A percentile compares a stretch with the other conserved stretches of the same genome.
Evolutionary conservation across 345 rosid genomes (phyloP).

Genomic region (Salix exigua): DNA sequence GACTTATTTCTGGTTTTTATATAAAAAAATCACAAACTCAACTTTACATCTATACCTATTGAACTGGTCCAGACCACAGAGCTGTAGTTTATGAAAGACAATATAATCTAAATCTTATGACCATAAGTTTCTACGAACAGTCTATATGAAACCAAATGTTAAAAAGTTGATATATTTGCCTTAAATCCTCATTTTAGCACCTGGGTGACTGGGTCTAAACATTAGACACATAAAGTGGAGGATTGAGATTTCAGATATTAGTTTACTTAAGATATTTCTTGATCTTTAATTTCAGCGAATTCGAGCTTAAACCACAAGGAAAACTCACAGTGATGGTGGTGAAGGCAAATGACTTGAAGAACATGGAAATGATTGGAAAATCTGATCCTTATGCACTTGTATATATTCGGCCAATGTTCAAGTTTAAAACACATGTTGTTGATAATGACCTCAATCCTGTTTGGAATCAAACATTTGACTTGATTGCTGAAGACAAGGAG

Average conservation of each 20-base stretch:
- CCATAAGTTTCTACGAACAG: neutral
- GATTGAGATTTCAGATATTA: neutral
- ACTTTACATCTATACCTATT: neutral
- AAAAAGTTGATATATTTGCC: neutral
- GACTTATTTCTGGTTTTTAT: neutral
- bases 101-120: neutral
- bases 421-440: constrained; percentile 72
- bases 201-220: neutral
- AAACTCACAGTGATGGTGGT: constrained; percentile 59
- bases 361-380: constrained; percentile 97
- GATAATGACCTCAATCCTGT: constrained; percentile 94
- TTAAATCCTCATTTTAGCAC: neutral
- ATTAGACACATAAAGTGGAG: neutral
- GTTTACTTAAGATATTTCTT: neutral
- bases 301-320: constrained; percentile 98
- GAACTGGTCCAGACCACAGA: neutral
- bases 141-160: neutral
- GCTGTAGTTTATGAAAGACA: neutral
- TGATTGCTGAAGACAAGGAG: constrained; percentile 98
- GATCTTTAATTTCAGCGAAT: constrained; percentile 45
- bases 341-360: constrained; percentile 86
- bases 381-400: constrained; percentile 91
- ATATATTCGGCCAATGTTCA: constrained; percentile 71
- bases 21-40: neutral
- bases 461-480: constrained; percentile 79